Percentiles rank a stretch among this genome's conserved stretches.
phyloP scores from a whole-genome alignment of 83 land plant genomes.

The Diphasiastrum complanatum region DNA sequence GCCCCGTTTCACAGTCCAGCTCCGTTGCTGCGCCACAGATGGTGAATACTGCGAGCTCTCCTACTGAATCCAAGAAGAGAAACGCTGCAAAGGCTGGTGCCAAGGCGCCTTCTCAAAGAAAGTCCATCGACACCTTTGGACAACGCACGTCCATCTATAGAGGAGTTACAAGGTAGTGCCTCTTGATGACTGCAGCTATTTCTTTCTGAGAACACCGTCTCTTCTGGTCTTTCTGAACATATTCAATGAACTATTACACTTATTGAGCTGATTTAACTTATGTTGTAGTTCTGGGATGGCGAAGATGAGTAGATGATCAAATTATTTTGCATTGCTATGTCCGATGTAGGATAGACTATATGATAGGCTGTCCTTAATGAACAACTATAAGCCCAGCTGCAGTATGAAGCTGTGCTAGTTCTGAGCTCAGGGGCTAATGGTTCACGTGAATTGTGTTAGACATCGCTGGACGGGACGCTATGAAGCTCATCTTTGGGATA shows the following conservation, averaged over 20 bases:
- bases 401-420: too few species aligned
- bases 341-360: too few species aligned
- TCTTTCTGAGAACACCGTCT: background rate
- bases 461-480: constrained; percentile 99
- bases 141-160: constrained; percentile 83
- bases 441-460: constrained; percentile 30
- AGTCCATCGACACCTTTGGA: constrained; percentile 78
- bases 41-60: constrained; percentile 28
- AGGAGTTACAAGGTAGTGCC: too few species aligned
- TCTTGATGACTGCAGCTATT: too few species aligned
- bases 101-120: constrained; percentile 69
- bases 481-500: constrained; percentile 97
- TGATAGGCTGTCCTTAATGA: too few species aligned
- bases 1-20: constrained; percentile 82
- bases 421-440: background rate
- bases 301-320: too few species aligned
- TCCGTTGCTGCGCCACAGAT: constrained; percentile 44
- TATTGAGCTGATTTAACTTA: too few species aligned
- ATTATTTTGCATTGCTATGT: too few species aligned
- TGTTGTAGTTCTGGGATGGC: too few species aligned
- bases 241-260: background rate
- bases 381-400: too few species aligned
- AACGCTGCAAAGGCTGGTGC: constrained; percentile 34
- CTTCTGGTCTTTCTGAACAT: background rate
- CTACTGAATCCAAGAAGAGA: constrained; percentile 55